Base-by-base conservation (phyloP, 192 early-diverging fungal genomes). In the Backusella australiensis region DNA sequence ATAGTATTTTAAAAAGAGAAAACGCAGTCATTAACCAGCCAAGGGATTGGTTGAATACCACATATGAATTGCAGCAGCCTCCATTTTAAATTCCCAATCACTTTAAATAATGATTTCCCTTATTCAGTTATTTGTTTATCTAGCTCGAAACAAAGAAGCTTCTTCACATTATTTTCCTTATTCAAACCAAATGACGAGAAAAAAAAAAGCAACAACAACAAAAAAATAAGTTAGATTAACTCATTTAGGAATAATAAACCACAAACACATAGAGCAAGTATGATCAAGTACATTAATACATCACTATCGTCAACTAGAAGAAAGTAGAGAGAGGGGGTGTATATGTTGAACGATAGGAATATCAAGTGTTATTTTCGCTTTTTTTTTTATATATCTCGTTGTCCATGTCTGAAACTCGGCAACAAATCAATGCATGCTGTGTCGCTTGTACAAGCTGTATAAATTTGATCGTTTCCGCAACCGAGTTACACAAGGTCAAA, bases 11-110 rank as follows among this genome's bases (percentile, higher is more conserved):
- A 4, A 14, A 36, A 7, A 72, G 34, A 17, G 14, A 80, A 70
- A 26, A 12, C 19, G 34, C 69, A 86, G 89, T 89, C 36, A 72
- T 94, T 68, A 82, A 39, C 38, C 9, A 39, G 38, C 38, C 38
- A 11, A 88, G 75, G 88, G 92, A 73, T 89, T 90, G 21, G 90
- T 91, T 39, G 82, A 39, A 56, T n/a, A 44, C 0, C 15, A 44
- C 42, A 44, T 56, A 56, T 56, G 19, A 56, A 56, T 4, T 56
- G 21, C 52, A 56, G 52, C n/a, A 21, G 52, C n/a, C n/a, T 56
- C n/a, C 8, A 8, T 53, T 53, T 53, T 53, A n/a, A 53, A 7
- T n/a, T 53, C 19, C 49, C 52, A 53, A 53, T 53, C 52, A 53
- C 5, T 19, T 53, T 53, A n/a, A 9, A 21, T n/a, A 21, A 56